Conservation (phyloP, 176 grass and related monocot genomes). For the Phoenix roebelenii region DNA sequence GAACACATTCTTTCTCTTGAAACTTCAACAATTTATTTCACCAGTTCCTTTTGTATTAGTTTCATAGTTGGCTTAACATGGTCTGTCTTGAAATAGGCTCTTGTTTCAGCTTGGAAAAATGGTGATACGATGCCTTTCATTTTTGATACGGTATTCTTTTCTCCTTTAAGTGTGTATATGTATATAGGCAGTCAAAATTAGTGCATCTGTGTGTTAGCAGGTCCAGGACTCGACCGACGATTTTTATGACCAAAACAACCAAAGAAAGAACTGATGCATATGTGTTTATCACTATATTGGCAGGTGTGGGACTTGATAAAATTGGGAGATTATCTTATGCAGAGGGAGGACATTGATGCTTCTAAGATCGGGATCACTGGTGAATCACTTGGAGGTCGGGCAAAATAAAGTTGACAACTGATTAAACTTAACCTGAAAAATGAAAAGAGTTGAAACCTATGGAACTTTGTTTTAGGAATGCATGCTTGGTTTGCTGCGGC, state of each 20-base stretch:
- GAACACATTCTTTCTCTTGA: too few species aligned
- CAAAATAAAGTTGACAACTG: neutral
- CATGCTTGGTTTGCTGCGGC: slow-evolving; percentile 91
- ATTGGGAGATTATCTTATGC: slow-evolving; percentile 66
- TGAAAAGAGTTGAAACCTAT: too few species aligned
- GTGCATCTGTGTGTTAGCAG: too few species aligned
- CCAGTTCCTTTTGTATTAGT: too few species aligned
- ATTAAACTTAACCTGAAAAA: neutral
- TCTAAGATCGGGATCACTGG: slow-evolving; percentile 78
- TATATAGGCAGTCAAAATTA: too few species aligned
- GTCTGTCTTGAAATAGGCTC: slow-evolving; percentile 42
- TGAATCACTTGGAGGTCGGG: slow-evolving; percentile 91
- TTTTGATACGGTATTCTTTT: slow-evolving; percentile 74
- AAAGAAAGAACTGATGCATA: neutral
- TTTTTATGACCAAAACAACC: slow-evolving; percentile 3
- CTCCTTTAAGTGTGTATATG: neutral
- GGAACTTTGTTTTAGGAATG: slow-evolving; percentile 59
- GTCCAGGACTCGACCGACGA: neutral
- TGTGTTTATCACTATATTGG: neutral
- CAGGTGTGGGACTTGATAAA: slow-evolving; percentile 97
- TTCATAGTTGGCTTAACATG: neutral
- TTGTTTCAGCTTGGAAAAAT: slow-evolving; percentile 65
- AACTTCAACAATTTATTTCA: too few species aligned
- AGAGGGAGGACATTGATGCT: slow-evolving; percentile 65
- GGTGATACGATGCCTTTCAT: slow-evolving; percentile 89